A percentile compares a stretch with the other conserved stretches of the same genome.
Conservation (phyloP, 2,329 filamentous ascomycete species). For the Diaporthe citrichinensis region DNA sequence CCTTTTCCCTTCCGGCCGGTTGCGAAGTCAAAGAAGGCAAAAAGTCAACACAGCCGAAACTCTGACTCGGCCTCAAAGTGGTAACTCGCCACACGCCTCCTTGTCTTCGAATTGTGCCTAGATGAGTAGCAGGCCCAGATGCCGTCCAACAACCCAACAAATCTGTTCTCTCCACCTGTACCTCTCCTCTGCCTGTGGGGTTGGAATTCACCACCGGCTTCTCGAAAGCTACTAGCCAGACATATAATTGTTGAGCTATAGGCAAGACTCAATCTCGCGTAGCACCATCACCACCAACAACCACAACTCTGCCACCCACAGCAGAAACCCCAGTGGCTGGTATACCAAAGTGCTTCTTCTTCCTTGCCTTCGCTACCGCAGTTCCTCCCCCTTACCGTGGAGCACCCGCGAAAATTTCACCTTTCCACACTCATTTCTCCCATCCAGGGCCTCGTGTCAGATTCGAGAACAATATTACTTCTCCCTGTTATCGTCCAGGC, state of each 20-base stretch:
- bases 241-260: constrained; percentile 21
- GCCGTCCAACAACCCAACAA: not conserved
- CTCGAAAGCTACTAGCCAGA: not conserved
- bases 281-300: constrained; percentile 12
- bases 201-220: not conserved
- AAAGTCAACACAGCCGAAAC: constrained; percentile 9
- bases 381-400: too few relatives aligned
- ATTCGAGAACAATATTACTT: not conserved
- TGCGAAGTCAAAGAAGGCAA: not conserved
- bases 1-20: constrained; percentile 15
- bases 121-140: too few relatives aligned
- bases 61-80: not conserved
- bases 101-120: not conserved
- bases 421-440: not conserved
- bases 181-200: not conserved
- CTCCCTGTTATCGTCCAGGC: not conserved
- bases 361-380: constrained; percentile 9
- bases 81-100: not conserved
- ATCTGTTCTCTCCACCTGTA: not conserved
- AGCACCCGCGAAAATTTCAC: not conserved
- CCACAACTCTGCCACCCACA: not conserved
- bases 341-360: constrained; percentile 3
- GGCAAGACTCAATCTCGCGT: constrained; percentile 12
- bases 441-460: not conserved
- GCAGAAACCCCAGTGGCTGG: constrained; percentile 5